Conservation (phyloP, 768 basidiomycete species). For the Lactarius vividus region DNA sequence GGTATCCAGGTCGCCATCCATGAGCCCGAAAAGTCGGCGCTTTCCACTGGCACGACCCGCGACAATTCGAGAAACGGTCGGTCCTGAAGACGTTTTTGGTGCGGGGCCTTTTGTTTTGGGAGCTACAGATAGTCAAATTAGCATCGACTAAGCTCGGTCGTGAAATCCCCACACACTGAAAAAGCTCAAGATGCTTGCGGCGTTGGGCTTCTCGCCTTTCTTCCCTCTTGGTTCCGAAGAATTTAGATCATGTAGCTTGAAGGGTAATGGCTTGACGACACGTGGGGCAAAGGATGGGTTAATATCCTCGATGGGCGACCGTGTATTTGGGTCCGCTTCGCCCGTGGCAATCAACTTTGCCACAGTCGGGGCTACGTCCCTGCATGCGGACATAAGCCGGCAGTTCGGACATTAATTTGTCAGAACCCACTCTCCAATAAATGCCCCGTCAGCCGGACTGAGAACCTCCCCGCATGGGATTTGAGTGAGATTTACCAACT, state of each 20-base stretch:
- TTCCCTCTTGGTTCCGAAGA: conserved; percentile 23
- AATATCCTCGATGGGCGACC: conserved; percentile 73
- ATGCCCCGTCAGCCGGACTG: conserved; percentile 61
- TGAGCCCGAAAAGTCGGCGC: conserved; percentile 64
- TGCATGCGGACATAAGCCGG: conserved; percentile 34
- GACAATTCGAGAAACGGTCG: conserved; percentile 22
- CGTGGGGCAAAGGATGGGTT: conserved; percentile 62
- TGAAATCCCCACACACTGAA: conserved; percentile 49
- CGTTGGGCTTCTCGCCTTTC: conserved; percentile 35
- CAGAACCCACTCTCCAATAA: conserved; percentile 62
- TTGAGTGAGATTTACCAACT: conserved; percentile 68
- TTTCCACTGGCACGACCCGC: conserved; percentile 70
- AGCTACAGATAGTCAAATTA: conserved; percentile 11
- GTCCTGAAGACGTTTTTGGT: conserved; percentile 22
- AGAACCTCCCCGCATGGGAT: conserved; percentile 50
- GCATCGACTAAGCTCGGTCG: background rate
- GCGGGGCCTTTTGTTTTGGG: conserved; percentile 17
- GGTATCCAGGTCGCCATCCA: conserved; percentile 59
- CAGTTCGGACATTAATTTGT: background rate
- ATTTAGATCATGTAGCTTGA: conserved; percentile 27
- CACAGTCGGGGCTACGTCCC: conserved; percentile 58
- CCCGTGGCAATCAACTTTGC: conserved; percentile 70
- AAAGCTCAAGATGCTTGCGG: conserved; percentile 53
- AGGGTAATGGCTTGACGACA: conserved; percentile 44
- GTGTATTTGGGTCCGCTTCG: conserved; percentile 66